Conservation (phyloP, 768 basidiomycete species). For the Rossbeevera mucosa region DNA sequence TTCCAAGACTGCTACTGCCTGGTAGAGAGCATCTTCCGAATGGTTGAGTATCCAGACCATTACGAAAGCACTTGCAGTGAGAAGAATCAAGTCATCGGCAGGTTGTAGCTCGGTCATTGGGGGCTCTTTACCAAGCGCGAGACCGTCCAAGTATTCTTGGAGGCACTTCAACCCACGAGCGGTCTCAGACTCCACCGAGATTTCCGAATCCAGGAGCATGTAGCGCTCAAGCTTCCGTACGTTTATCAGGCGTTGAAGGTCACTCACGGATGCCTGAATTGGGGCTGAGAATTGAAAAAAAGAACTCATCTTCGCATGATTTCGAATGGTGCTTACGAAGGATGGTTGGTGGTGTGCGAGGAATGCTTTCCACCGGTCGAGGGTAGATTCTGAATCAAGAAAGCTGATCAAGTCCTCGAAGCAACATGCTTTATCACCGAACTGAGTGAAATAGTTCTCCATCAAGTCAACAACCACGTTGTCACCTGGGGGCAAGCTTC, state of each 20-base stretch:
- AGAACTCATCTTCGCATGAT: conserved; percentile 6
- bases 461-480: conserved; percentile 45
- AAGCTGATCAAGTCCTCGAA: conserved; percentile 81
- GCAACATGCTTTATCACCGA: conserved; percentile 81
- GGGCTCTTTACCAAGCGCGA: conserved; percentile 62
- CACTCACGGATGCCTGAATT: conserved; percentile 44
- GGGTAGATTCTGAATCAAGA: conserved; percentile 44
- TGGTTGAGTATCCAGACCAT: conserved; percentile 55
- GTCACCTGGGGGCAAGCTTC: conserved; percentile 37
- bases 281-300: conserved; percentile 16
- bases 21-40: conserved; percentile 57
- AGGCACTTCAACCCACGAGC: conserved; percentile 49
- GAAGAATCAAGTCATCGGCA: conserved; percentile 76
- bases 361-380: conserved; percentile 50
- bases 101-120: conserved; percentile 79
- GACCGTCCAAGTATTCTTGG: conserved; percentile 58
- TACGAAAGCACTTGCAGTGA: conserved; percentile 67
- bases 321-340: conserved; percentile 39
- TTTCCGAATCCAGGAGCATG: conserved; percentile 44
- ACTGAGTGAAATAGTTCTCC: conserved; percentile 61
- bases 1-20: conserved; percentile 64
- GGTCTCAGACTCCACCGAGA: conserved; percentile 55
- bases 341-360: conserved; percentile 44
- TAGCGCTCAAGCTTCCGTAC: conserved; percentile 69
- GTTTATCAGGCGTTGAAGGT: conserved; percentile 68